Evolutionary conservation across 2,329 filamentous ascomycete genomes (phyloP).

Genomic region (Graphilbum ipis-grandicollis): DNA sequence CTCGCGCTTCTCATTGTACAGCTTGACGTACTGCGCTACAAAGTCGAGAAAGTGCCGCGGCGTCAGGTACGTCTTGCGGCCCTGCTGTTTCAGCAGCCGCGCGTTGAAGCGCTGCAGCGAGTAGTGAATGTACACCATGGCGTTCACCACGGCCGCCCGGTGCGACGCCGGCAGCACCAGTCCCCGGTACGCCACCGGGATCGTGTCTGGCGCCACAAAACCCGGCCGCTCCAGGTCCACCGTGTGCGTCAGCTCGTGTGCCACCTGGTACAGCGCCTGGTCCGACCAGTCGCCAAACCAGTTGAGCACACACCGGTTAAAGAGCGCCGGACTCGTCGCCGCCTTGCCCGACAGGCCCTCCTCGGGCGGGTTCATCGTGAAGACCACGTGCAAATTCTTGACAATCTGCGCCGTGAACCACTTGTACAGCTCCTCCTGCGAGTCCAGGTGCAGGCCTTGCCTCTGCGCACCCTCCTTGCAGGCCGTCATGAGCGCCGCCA

Average conservation of each 20-base stretch:
- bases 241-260: slow-evolving; percentile 86
- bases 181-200: slow-evolving; percentile 82
- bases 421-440: slow-evolving; percentile 98
- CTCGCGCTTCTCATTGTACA: slow-evolving; percentile 97
- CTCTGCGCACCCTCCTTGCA: slow-evolving; percentile 97
- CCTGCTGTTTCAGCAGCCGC: slow-evolving; percentile 80
- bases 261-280: slow-evolving; percentile 95
- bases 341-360: slow-evolving; percentile 89
- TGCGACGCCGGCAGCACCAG: slow-evolving; percentile 75
- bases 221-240: slow-evolving; percentile 82
- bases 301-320: slow-evolving; percentile 98
- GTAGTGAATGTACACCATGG: slow-evolving; percentile 98
- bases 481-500: slow-evolving; percentile 94
- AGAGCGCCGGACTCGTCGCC: slow-evolving; percentile 89
- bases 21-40: slow-evolving; percentile 88
- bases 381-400: slow-evolving; percentile 96
- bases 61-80: slow-evolving; percentile 81
- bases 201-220: slow-evolving; percentile 74
- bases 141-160: slow-evolving; percentile 83
- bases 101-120: slow-evolving; percentile 81
- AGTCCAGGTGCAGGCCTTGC: slow-evolving; percentile 87
- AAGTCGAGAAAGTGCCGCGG: slow-evolving; percentile 97
- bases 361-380: slow-evolving; percentile 92
- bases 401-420: slow-evolving; percentile 99
- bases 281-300: slow-evolving; percentile 99